These are phyloP conservation scores for Tylopilus sp. DNA, from an alignment of 1,284 basidiomycete genomes.

Conservation along the genomic window DNA sequence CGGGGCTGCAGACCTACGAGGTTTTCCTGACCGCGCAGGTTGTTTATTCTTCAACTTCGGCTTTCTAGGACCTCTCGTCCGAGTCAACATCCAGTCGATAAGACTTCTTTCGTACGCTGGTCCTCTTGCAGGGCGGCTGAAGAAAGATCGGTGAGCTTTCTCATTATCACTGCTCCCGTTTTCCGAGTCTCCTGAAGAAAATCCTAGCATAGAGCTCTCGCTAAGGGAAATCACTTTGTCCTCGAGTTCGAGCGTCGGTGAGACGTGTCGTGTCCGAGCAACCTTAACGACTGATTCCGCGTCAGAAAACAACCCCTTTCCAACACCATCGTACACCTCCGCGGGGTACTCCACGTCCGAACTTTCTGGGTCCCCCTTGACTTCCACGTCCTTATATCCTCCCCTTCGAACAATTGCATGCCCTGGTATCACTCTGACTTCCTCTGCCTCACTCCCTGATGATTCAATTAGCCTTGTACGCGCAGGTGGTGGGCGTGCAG, in stretches of 20 bases:
- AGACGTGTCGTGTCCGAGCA: slow-evolving; percentile 5
- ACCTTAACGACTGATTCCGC: slow-evolving; percentile 13
- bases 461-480: slow-evolving; percentile 16
- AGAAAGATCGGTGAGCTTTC: slow-evolving; percentile 33
- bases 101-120: slow-evolving; percentile 42
- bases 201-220: slow-evolving; percentile 22
- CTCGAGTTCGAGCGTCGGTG: not conserved
- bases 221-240: slow-evolving; percentile 28
- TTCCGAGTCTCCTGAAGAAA: slow-evolving; percentile 30
- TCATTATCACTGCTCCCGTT: slow-evolving; percentile 30
- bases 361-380: slow-evolving; percentile 53
- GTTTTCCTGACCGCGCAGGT: slow-evolving; percentile 5
- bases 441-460: slow-evolving; percentile 36
- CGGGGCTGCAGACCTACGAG: slow-evolving; percentile 7
- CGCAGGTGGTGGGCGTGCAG: slow-evolving; percentile 4
- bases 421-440: slow-evolving; percentile 43
- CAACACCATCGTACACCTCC: not conserved
- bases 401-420: slow-evolving; percentile 42
- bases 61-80: slow-evolving; percentile 36
- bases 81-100: slow-evolving; percentile 60
- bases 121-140: slow-evolving; percentile 24
- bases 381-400: slow-evolving; percentile 30
- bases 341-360: slow-evolving; percentile 36
- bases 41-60: slow-evolving; percentile 13
- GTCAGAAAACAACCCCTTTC: slow-evolving; percentile 15